Conservation (phyloP, 1,284 basidiomycete species). For the Papiliotrema flavescens region DNA sequence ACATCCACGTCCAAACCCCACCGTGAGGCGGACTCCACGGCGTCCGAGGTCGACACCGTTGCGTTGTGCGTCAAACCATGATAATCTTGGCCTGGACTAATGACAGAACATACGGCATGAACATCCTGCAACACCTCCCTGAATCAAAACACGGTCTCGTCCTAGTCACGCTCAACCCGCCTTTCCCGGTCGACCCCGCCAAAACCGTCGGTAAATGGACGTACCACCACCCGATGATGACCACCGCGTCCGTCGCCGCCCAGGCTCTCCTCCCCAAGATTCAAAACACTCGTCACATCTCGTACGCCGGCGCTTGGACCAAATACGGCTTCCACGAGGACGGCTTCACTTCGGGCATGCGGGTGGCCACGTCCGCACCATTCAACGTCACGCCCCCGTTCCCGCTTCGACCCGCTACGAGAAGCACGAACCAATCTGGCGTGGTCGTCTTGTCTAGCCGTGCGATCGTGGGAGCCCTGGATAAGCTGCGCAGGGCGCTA, state of each 20-base stretch:
- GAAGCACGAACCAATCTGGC: slow-evolving; percentile 10
- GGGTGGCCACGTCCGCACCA: slow-evolving; percentile 31
- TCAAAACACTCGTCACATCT: slow-evolving; percentile 63
- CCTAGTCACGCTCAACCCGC: slow-evolving; percentile 74
- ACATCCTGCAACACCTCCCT: slow-evolving; percentile 67
- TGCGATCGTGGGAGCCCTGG: slow-evolving; percentile 14
- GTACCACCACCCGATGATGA: slow-evolving; percentile 70
- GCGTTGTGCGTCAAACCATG: slow-evolving; percentile 46
- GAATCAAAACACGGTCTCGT: slow-evolving; percentile 61
- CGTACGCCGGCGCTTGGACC: slow-evolving; percentile 74
- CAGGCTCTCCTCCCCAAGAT: slow-evolving; percentile 48
- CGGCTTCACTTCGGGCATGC: slow-evolving; percentile 61
- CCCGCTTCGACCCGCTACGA: slow-evolving; percentile 37
- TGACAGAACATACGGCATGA: slow-evolving; percentile 64
- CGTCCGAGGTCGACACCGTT: slow-evolving; percentile 56
- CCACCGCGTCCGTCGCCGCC: slow-evolving; percentile 38
- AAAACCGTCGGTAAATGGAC: slow-evolving; percentile 57
- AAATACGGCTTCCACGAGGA: slow-evolving; percentile 78
- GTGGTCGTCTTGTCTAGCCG: slow-evolving; percentile 5
- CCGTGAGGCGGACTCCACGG: slow-evolving; percentile 50
- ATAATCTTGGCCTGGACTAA: slow-evolving; percentile 2
- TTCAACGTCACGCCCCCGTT: slow-evolving; percentile 48
- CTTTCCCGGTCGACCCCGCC: slow-evolving; percentile 58
- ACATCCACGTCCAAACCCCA: slow-evolving; percentile 53
- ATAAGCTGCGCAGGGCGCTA: slow-evolving; percentile 10